phyloP scores from a whole-genome alignment of 805 yeast genomes.

The Saccharomyces eubayanus region DNA sequence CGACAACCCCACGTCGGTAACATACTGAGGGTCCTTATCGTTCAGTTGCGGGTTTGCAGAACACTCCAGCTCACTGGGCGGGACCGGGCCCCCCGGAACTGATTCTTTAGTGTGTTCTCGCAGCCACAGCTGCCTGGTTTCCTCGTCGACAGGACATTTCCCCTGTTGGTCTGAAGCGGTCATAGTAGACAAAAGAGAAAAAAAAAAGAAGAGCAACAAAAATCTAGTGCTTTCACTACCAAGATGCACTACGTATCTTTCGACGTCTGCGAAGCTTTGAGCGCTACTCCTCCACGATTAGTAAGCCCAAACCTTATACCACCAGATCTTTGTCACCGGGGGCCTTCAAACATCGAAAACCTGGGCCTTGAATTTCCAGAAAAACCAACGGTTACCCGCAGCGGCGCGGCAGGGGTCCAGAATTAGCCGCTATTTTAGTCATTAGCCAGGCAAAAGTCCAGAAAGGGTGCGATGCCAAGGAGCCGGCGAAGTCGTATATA shows the following conservation, averaged over 20 bases:
- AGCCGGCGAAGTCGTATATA: neutral
- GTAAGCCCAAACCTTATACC: neutral
- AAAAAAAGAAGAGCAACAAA: neutral
- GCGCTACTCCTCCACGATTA: neutral
- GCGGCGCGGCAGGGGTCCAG: neutral
- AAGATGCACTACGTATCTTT: neutral
- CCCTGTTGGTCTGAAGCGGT: slow-evolving; percentile 14
- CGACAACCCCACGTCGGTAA: slow-evolving; percentile 42
- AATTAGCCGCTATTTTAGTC: neutral
- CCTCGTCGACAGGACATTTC: slow-evolving; percentile 64
- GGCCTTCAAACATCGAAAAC: neutral
- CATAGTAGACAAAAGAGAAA: neutral
- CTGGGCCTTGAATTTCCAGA: neutral
- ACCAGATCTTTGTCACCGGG: neutral
- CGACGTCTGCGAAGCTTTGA: neutral
- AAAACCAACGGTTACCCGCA: neutral
- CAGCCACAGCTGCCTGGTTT: slow-evolving; percentile 53
- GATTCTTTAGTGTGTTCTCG: slow-evolving; percentile 23
- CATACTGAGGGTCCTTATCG: slow-evolving; percentile 29
- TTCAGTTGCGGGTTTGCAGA: neutral
- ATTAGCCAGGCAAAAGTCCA: neutral
- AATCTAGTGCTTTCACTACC: neutral
- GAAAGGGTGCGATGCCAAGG: neutral
- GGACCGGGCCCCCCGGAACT: slow-evolving; percentile 1
- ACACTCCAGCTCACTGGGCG: slow-evolving; percentile 2